A percentile compares a stretch with the other conserved stretches of the same genome.
Evolutionary conservation across 2,329 filamentous ascomycete genomes (phyloP).

Genomic region (Clonostachys chloroleuca): DNA sequence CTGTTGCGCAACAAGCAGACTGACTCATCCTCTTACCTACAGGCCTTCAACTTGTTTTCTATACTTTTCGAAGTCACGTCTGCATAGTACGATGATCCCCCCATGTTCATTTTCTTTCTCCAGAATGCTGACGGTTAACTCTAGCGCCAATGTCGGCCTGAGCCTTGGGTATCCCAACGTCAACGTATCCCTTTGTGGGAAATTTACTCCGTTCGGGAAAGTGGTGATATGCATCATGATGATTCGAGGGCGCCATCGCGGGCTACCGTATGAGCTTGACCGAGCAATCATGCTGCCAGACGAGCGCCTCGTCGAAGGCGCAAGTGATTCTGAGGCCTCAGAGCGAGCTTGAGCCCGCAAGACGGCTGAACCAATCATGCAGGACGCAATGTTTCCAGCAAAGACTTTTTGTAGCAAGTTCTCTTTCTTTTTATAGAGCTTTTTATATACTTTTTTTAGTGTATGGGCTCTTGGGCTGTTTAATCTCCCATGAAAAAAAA

Average conservation of each 20-base stretch:
- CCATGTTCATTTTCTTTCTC: too few species aligned
- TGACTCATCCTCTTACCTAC: not conserved
- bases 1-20: not conserved
- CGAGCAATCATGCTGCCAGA: constrained; percentile 23
- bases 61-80: constrained; percentile 6
- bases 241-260: constrained; percentile 28
- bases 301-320: not conserved
- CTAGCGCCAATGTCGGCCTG: constrained; percentile 26
- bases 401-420: too few species aligned
- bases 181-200: constrained; percentile 17
- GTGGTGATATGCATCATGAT: constrained; percentile 29
- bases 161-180: constrained; percentile 23
- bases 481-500: too few species aligned
- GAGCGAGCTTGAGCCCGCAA: too few species aligned
- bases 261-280: constrained; percentile 24
- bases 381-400: too few species aligned
- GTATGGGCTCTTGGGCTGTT: too few species aligned
- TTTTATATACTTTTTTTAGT: too few species aligned
- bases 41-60: constrained; percentile 5
- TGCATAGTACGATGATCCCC: constrained; percentile 3
- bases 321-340: too few species aligned
- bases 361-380: too few species aligned
- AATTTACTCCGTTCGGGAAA: constrained; percentile 25
- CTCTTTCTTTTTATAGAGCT: too few species aligned
- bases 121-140: not conserved